Base-by-base conservation (phyloP, 2,329 filamentous ascomycete genomes). In the Aspergillus fijiensis region DNA sequence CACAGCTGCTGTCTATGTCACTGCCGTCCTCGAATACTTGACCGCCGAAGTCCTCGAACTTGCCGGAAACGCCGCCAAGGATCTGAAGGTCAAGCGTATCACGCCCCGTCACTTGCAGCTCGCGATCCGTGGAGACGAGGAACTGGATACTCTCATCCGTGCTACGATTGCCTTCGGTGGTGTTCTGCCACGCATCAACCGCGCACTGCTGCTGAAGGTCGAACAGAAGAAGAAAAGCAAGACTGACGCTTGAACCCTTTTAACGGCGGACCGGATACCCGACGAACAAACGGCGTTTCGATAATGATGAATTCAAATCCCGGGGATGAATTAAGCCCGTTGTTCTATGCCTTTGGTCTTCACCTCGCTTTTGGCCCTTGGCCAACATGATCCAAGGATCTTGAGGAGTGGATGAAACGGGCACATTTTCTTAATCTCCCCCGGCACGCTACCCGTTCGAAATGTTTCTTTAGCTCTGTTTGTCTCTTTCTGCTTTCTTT, bases 41-140 rank as follows among this genome's bases (percentile, higher is more conserved):
- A 97, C 95, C 62, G 94, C 94, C 66, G 94, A 99, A 87, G 94
- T 99, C 51, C 89, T 99, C 72, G 95, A 99, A 80, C 85, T 99
- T 67, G 95, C 95, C 77, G 95, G 95, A 79, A 99, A 99, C 78
- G 95, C 95, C 57, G 95, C 95, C 79, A 98, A 98, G 85, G 95
- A 99, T 79, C 90, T 98, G 76, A 99, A 98, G 82, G 95, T 98
- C 82, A 99, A 98, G 88, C 95, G 95, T 80, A 99, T 99, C 80
- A 98, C 94, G 12, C 95, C 95, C 59, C 93, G 95, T 78, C 95
- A 99, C 79, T 83, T 99, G 67, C 95, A 99, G 80, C 90, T 99
- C 65, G 95, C 95, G 72, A 99, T 99, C 76, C 92, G 95, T 73
- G 95, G 95, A 74, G 95, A 99, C 79, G 95, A 99, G 82, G 95